Percentiles rank a stretch among this genome's conserved stretches.
Conservation (phyloP, 768 basidiomycete species). For the Amanita subjunquillea region DNA sequence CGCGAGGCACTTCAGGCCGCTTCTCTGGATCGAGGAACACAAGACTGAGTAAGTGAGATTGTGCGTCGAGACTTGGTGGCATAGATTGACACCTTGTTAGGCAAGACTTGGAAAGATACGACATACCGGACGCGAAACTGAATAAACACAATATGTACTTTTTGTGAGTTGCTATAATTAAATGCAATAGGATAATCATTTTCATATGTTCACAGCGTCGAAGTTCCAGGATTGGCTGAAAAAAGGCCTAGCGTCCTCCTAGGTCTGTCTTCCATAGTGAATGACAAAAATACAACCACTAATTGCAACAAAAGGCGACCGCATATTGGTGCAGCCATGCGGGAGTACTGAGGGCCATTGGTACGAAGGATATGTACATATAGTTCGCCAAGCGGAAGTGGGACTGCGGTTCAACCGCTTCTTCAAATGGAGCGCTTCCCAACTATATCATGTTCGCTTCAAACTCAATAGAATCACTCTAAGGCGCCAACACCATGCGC, state of each 20-base stretch:
- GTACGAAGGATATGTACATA: slow-evolving; percentile 41
- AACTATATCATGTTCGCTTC: slow-evolving; percentile 27
- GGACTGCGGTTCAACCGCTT: slow-evolving; percentile 27
- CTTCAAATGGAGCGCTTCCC: slow-evolving; percentile 15
- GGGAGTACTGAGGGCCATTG: slow-evolving; percentile 22
- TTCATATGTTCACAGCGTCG: slow-evolving; percentile 18
- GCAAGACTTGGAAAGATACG: slow-evolving; percentile 27
- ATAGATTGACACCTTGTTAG: neutral
- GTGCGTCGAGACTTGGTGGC: neutral
- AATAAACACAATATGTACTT: slow-evolving; percentile 22
- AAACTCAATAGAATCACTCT: slow-evolving; percentile 36
- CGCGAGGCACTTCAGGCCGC: slow-evolving; percentile 33
- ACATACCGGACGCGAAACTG: slow-evolving; percentile 24
- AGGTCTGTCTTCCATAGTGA: slow-evolving; percentile 35
- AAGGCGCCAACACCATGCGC: slow-evolving; percentile 41
- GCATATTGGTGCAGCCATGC: slow-evolving; percentile 30
- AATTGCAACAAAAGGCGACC: neutral
- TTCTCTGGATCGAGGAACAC: slow-evolving; percentile 48
- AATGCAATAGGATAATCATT: neutral
- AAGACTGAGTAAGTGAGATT: slow-evolving; percentile 25
- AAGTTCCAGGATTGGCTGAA: slow-evolving; percentile 36
- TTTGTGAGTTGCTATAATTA: slow-evolving; percentile 20
- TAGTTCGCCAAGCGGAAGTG: slow-evolving; percentile 29
- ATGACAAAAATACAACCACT: slow-evolving; percentile 23
- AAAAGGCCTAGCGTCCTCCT: slow-evolving; percentile 30